Base-by-base conservation (phyloP, 148 eudicot species). In the Linanthus parryae region DNA sequence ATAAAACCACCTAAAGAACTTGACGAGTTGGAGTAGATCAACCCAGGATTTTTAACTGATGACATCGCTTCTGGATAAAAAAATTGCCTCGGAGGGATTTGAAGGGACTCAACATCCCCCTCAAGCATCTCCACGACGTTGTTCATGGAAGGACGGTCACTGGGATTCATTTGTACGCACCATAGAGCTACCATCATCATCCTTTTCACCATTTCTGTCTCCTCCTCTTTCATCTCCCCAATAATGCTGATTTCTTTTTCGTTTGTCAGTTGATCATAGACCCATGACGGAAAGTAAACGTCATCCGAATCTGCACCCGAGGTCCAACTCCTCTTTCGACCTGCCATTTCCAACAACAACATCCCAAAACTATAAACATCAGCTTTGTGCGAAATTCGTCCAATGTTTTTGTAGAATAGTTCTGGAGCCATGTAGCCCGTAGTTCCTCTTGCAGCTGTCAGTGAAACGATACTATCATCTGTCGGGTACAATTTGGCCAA, bases 381-480 rank as follows among this genome's bases (percentile, higher is more conserved):
- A 12, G 33, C 52, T 24, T 47, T 47, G 13, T 47, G n/a, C 5
- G 52, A 47, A 23, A 47, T 14, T 7, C 52, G 31, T 25, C 52
- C 52, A 16, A 47, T 25, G 30, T 47, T 47, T 13, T 47, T 47
- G n/a, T 47, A 47, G 18, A 47, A 47, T 16, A 47, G 26, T 19
- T 47, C 52, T 3, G 52, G 52, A 28, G 52, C 52, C 28, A 47
- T 47, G 28, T 47, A 47, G 3, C 52, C 52, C 14, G 26, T 10
- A 9, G 52, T 47, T 1, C 52, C 52, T 21, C 52, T 47, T 12
- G 52, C 52, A 12, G 52, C 52, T 11, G 52, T 47, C 18, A 47
- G 33, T 13, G 52, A 47, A 4, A 47, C 52, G 26, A 47, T 47
- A 14, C 34, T 47, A 47, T 47, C 17, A 47, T 47, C 52, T 0